These are phyloP conservation scores for Alternaria sp. DNA, from an alignment of 2,329 filamentous ascomycete species.

Conservation along the genomic window DNA sequence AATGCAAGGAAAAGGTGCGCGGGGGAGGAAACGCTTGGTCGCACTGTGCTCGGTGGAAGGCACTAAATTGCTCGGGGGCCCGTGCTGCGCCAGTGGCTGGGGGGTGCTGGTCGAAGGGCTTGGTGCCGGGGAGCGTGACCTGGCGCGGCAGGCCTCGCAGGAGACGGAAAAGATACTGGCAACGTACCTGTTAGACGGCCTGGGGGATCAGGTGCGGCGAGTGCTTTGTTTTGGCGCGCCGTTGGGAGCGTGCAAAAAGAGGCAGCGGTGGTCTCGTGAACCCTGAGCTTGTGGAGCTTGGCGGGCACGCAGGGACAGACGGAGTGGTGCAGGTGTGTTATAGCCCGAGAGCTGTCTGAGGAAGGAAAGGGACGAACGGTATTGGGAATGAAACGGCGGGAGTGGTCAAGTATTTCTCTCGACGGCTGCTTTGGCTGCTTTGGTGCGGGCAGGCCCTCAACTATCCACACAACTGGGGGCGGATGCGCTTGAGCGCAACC, in stretches of 20 bases:
- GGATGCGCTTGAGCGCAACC: slow-evolving; percentile 35
- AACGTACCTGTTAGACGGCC: slow-evolving; percentile 27
- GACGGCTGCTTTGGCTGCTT: slow-evolving; percentile 22
- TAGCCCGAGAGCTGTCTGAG: slow-evolving; percentile 44
- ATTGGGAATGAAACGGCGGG: slow-evolving; percentile 50
- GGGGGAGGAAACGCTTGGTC: slow-evolving; percentile 30
- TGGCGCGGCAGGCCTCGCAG: background rate
- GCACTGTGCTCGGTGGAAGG: slow-evolving; percentile 35
- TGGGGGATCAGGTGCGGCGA: slow-evolving; percentile 1
- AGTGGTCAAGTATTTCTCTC: slow-evolving; percentile 45
- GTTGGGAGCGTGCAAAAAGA: slow-evolving; percentile 27
- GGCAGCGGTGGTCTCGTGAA: slow-evolving; percentile 13
- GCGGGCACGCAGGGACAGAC: slow-evolving; percentile 24
- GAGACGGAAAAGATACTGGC: background rate
- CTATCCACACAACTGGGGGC: slow-evolving; percentile 32
- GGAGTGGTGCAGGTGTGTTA: slow-evolving; percentile 42
- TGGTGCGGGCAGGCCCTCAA: slow-evolving; percentile 29
- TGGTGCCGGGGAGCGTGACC: slow-evolving; percentile 9
- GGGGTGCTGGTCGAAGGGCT: background rate
- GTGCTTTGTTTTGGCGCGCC: slow-evolving; percentile 26
- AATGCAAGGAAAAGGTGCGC: slow-evolving; percentile 37
- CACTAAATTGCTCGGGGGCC: slow-evolving; percentile 20
- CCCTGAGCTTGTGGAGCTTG: slow-evolving; percentile 30
- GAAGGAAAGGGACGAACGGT: slow-evolving; percentile 50
- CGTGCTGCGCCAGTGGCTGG: slow-evolving; percentile 26